Evolutionary conservation across 176 grass and related monocot species (phyloP), one percentile per base, ranked within the genome.

Genomic region (Aegilops umbellulata): DNA sequence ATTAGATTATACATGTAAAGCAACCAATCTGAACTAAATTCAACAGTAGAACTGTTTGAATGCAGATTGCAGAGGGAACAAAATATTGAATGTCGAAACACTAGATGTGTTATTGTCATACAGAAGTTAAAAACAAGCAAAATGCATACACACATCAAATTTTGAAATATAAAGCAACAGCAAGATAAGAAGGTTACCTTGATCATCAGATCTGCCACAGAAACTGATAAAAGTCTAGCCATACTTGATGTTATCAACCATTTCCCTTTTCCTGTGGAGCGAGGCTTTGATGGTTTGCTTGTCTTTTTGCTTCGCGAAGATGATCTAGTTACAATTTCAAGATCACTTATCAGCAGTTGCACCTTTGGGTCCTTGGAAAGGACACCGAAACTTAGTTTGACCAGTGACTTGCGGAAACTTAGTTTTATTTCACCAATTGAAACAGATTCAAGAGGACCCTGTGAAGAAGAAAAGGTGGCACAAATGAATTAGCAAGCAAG

Each of bases 361-460:
- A 99, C 77, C 77, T 99, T 99, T 8, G 97, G 97, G 65, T 99
- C 94, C 89, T 92, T 99, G n/a, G 97, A 99, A 78, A 99, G 95
- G 79, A 99, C 82, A 79, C 97, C 86, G 17, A 94, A 93, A 60
- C 94, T 93, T 86, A 99, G 80, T 86, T 96, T 99, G 58, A 99
- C 94, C 42, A 99, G 71, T 69, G 97, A 99, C 88, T 94, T 99
- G 86, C 97, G 97, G 38, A 99, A 94, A 80, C 97, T 99, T 65
- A 96, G 80, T 88, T 99, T 99, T 62, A 99, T 99, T 92, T 99
- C 97, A 77, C 94, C 97, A 74, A 99, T 82, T 61, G 97, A 92
- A 85, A 96, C 62, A 32, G 94, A 92, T 91, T 99, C 92, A 80
- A 99, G 51, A 72, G 92, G 90, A 85, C 97, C 97, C 97, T 98